Evolutionary conservation across 1,284 basidiomycete genomes (phyloP), one percentile per base, ranked within the genome.

Genomic region (Boletellus deceptivus): DNA sequence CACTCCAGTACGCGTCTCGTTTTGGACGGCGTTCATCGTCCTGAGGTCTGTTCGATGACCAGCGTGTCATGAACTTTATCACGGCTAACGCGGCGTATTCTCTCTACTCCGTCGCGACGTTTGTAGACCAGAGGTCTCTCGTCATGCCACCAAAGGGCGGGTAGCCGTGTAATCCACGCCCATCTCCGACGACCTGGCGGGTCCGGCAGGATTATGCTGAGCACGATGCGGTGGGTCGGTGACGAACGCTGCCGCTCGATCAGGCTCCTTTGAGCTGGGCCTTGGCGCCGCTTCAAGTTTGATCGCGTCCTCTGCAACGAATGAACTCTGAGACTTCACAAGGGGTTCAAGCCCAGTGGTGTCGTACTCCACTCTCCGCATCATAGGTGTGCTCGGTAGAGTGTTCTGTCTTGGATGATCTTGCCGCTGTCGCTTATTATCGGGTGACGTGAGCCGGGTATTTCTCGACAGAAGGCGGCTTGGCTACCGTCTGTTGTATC

Each of bases 1-100:
- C 77, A 80, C 55, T 75, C 71, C 0, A 75, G 77, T 78, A 49
- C 34, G 75, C 45, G 11, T 13, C 9, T 0, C n/a, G n/a, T 13
- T n/a, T 31, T 44, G 31, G 22, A 22, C 31, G 13, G 7, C 14
- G 24, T 29, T 11, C n/a, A 0, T 13, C 3, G 2, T 36, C 16
- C 46, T 46, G 25, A 27, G 4, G 4, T 31, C 29, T 25, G 25
- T 25, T 25, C 25, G 25, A 13, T 8, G 29, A 31, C 9, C 25
- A 75, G 76, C 76, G 3, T 72, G 78, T 78, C 2, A 75, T 78
- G 74, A 79, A 70, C 62, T 60, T 66, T 55, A 70, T 74, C 54
- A 54, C 69, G 8, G 63, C 63, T 41, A 57, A 68, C 18, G 59
- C 60, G 0, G 71, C 70, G 3, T 71, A 66, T 35, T 54, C 67